Evolutionary conservation across 148 eudicot species (phyloP).

Genomic region (Gaultheria prostrata): DNA sequence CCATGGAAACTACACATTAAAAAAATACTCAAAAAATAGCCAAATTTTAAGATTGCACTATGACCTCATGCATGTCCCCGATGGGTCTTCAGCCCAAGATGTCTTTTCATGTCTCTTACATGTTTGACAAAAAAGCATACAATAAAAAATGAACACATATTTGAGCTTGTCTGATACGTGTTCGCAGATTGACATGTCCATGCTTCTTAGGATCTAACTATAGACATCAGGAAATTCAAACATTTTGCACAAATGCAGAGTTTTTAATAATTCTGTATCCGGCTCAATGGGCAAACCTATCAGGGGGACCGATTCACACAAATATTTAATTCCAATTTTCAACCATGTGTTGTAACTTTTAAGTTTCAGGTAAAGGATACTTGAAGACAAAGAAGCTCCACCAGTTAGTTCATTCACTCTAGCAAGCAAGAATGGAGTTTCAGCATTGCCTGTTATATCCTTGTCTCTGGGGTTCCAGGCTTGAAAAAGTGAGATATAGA

Average conservation of each 20-base stretch:
- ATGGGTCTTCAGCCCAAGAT: not conserved
- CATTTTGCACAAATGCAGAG: not conserved
- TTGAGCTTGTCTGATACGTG: not conserved
- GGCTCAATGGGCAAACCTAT: not conserved
- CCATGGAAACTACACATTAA: not conserved
- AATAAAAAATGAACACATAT: not conserved
- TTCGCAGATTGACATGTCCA: not conserved
- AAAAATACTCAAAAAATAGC: not conserved
- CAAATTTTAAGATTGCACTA: not conserved
- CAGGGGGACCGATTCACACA: not conserved
- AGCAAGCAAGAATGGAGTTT: slow-evolving; percentile 92
- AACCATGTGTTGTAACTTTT: not conserved
- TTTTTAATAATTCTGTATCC: not conserved
- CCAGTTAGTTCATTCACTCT: slow-evolving; percentile 92
- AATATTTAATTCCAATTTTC: not conserved
- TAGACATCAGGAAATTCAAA: not conserved
- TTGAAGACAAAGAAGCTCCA: slow-evolving; percentile 92
- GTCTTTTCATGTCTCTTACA: not conserved
- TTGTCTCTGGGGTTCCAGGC: slow-evolving; percentile 55
- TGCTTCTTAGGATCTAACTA: not conserved
- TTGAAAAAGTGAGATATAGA: not conserved
- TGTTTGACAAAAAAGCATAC: not conserved
- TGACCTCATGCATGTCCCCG: not conserved
- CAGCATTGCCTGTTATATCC: slow-evolving; percentile 79
- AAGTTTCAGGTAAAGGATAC: slow-evolving; percentile 58